Percentiles rank a stretch among this genome's conserved stretches.
These are phyloP conservation scores for Myxozyma vanderwaltii DNA, from an alignment of 805 yeast genomes.

Conservation along the genomic window DNA sequence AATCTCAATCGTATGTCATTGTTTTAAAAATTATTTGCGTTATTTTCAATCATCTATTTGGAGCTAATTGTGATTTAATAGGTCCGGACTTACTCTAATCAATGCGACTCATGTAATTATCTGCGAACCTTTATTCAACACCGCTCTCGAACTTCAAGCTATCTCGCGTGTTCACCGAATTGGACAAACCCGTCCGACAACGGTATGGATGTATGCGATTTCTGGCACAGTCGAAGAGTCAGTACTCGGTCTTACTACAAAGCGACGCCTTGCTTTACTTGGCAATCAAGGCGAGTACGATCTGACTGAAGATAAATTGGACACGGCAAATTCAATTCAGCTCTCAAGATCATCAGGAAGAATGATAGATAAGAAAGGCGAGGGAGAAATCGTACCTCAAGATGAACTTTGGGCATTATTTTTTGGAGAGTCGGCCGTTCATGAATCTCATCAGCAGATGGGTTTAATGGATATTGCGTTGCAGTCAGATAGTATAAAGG, in stretches of 20 bases:
- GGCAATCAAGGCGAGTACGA: slow-evolving; percentile 27
- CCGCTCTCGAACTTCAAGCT: slow-evolving; percentile 87
- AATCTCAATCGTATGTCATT: slow-evolving; percentile 63
- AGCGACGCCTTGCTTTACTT: slow-evolving; percentile 51
- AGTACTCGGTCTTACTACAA: slow-evolving; percentile 68
- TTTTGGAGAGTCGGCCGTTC: slow-evolving; percentile 42
- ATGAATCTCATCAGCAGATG: slow-evolving; percentile 8
- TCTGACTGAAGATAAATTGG: slow-evolving; percentile 40
- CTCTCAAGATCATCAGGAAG: slow-evolving; percentile 55
- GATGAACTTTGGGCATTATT: slow-evolving; percentile 66
- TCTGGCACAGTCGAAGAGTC: slow-evolving; percentile 86
- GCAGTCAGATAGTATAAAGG: background rate
- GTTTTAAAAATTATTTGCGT: background rate
- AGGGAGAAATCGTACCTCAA: slow-evolving; percentile 62
- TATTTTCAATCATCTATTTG: background rate
- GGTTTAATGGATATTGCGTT: slow-evolving; percentile 14
- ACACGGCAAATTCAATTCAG: slow-evolving; percentile 57
- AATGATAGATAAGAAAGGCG: slow-evolving; percentile 51
- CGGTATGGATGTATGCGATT: slow-evolving; percentile 90
- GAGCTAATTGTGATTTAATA: too few relatives aligned
- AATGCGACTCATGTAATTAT: slow-evolving; percentile 91
- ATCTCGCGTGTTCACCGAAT: slow-evolving; percentile 89
- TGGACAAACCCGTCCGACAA: slow-evolving; percentile 80
- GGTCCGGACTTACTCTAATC: slow-evolving; percentile 80
- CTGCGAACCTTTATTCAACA: slow-evolving; percentile 89